A percentile compares a stretch with the other conserved stretches of the same genome.
phyloP scores from a whole-genome alignment of 2,329 filamentous ascomycete species.

The Cladosporium sp. region DNA sequence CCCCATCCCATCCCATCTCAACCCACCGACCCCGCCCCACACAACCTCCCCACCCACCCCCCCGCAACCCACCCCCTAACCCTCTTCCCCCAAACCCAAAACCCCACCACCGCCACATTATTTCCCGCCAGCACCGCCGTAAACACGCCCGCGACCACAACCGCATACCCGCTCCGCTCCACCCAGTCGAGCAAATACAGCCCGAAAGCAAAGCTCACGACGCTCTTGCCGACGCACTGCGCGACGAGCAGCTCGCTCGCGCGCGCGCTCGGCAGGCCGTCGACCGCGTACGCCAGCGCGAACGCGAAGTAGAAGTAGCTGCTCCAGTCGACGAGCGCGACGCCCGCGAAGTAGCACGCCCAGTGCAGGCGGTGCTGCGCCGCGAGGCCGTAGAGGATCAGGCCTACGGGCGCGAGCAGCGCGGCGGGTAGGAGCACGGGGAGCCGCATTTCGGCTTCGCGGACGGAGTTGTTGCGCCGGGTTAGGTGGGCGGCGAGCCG shows the following conservation, averaged over 20 bases:
- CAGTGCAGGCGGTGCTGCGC: conserved; percentile 30
- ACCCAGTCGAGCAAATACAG: conserved; percentile 34
- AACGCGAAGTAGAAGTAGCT: conserved; percentile 37
- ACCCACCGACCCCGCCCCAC: conserved; percentile 20
- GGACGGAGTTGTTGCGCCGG: conserved; percentile 22
- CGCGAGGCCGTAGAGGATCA: conserved; percentile 32
- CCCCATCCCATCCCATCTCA: conserved; percentile 1
- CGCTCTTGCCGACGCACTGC: conserved; percentile 33
- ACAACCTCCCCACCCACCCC: conserved; percentile 30
- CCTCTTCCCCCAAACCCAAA: conserved; percentile 32
- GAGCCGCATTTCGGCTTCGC: conserved; percentile 29
- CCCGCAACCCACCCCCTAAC: conserved; percentile 26
- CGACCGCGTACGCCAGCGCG: conserved; percentile 55
- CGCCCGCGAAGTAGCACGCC: conserved; percentile 34
- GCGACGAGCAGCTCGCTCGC: conserved; percentile 56
- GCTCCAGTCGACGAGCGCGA: conserved; percentile 32
- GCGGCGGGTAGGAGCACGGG: conserved; percentile 31
- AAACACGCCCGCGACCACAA: conserved; percentile 32
- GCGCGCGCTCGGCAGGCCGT: conserved; percentile 50
- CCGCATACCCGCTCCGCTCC: conserved; percentile 27
- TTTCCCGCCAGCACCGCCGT: conserved; percentile 29
- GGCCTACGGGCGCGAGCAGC: conserved; percentile 30
- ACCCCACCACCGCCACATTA: conserved; percentile 29
- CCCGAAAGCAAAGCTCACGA: conserved; percentile 30
- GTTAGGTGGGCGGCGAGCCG: conserved; percentile 28